Conservation (phyloP, 768 basidiomycete species). For the Jaapia argillacea region DNA sequence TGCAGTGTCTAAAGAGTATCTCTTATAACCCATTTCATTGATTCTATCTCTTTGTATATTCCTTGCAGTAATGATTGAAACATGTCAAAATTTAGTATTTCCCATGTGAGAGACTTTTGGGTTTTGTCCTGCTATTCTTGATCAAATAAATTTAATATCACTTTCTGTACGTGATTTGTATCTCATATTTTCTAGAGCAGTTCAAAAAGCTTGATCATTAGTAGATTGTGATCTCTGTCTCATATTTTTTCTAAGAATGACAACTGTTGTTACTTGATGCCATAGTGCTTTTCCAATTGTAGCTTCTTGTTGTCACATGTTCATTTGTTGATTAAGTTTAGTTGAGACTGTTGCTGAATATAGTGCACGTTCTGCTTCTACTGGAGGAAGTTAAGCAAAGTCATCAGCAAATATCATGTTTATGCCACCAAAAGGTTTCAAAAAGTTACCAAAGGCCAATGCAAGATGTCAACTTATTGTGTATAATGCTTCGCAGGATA, state of each 20-base stretch:
- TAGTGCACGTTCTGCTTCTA: slow-evolving; percentile 1
- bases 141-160: slow-evolving; percentile 23
- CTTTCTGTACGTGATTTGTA: slow-evolving; percentile 23
- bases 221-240: slow-evolving; percentile 14
- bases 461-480: slow-evolving; percentile 15
- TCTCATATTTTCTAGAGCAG: slow-evolving; percentile 22
- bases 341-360: slow-evolving; percentile 13
- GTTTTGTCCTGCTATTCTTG: slow-evolving; percentile 9
- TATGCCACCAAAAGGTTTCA: slow-evolving; percentile 25
- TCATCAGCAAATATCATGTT: slow-evolving; percentile 38
- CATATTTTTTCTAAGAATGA: slow-evolving; percentile 27
- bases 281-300: slow-evolving; percentile 20
- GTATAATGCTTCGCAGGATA: slow-evolving; percentile 19
- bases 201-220: slow-evolving; percentile 4
- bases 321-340: not conserved
- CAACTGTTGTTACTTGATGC: slow-evolving; percentile 26
- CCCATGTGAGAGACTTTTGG: slow-evolving; percentile 5
- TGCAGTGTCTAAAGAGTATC: slow-evolving; percentile 22
- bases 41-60: slow-evolving; percentile 27
- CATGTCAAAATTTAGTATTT: slow-evolving; percentile 15
- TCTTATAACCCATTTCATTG: slow-evolving; percentile 18
- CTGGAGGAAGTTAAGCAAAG: slow-evolving; percentile 33
- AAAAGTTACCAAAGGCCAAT: slow-evolving; percentile 7
- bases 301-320: slow-evolving; percentile 8
- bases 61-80: slow-evolving; percentile 27